Evolutionary conservation across 495 filamentous ascomycete genomes (phyloP).

Genomic region (Parathielavia hyrcaniae): DNA sequence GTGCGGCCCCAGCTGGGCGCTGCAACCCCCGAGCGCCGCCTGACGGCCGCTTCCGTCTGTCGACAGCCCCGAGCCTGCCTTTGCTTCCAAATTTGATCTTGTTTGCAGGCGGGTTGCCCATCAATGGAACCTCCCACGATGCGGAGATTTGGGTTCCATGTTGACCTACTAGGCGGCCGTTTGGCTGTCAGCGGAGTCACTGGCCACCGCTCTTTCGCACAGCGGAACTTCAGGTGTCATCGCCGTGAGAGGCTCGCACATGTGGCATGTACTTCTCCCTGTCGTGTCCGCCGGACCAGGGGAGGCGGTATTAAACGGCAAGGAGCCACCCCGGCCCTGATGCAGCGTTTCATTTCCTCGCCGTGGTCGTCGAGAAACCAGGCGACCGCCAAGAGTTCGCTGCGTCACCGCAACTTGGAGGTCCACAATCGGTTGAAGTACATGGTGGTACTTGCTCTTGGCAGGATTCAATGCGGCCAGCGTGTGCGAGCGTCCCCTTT

Average conservation of each 20-base stretch:
- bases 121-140: background rate
- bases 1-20: slow-evolving; percentile 10
- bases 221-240: slow-evolving; percentile 7
- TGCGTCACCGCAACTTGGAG: slow-evolving; percentile 39
- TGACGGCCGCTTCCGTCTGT: slow-evolving; percentile 23
- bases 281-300: slow-evolving; percentile 19
- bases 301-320: slow-evolving; percentile 26
- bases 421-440: slow-evolving; percentile 15
- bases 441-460: slow-evolving; percentile 21
- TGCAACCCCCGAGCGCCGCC: slow-evolving; percentile 11
- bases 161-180: slow-evolving; percentile 1
- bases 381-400: slow-evolving; percentile 29
- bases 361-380: slow-evolving; percentile 26
- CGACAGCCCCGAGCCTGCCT: background rate
- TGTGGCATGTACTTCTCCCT: slow-evolving; percentile 18
- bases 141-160: background rate
- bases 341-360: slow-evolving; percentile 33
- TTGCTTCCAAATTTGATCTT: slow-evolving; percentile 7
- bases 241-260: slow-evolving; percentile 1
- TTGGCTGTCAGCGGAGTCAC: background rate
- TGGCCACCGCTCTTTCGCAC: slow-evolving; percentile 6
- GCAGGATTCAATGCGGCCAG: slow-evolving; percentile 9
- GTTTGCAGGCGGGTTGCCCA: slow-evolving; percentile 4
- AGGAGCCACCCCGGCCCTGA: slow-evolving; percentile 21
- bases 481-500: background rate